A percentile compares a stretch with the other conserved stretches of the same genome.
These are phyloP conservation scores for Umbilicus rupestris DNA, from an alignment of 164 flowering plant species.

Conservation along the genomic window DNA sequence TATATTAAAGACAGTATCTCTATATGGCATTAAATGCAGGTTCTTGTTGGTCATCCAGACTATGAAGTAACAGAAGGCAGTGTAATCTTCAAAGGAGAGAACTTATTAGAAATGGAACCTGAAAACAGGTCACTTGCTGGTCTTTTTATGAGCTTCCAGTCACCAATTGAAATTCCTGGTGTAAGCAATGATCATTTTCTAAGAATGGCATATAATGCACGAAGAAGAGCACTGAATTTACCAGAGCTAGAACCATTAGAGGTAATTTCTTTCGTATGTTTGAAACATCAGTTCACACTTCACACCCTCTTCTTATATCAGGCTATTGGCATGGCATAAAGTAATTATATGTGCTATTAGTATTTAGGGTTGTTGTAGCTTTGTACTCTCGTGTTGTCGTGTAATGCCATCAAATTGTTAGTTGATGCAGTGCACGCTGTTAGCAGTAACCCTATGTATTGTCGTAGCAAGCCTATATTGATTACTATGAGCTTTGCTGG, in stretches of 20 bases:
- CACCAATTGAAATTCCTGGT: slow-evolving; percentile 93
- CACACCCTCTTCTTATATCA: background rate
- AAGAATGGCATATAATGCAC: slow-evolving; percentile 89
- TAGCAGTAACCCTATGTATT: background rate
- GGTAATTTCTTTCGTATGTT: slow-evolving; percentile 31
- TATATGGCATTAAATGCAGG: slow-evolving; percentile 33
- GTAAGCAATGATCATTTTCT: slow-evolving; percentile 79
- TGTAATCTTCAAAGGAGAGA: slow-evolving; percentile 73
- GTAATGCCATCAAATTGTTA: background rate
- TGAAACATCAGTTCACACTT: no score
- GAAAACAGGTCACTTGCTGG: slow-evolving; percentile 93
- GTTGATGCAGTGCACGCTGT: no score
- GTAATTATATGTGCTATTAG: background rate
- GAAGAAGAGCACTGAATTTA: slow-evolving; percentile 58
- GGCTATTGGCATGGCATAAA: background rate
- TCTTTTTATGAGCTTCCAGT: slow-evolving; percentile 91
- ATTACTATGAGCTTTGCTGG: background rate
- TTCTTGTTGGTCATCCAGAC: slow-evolving; percentile 98
- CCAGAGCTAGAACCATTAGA: slow-evolving; percentile 80
- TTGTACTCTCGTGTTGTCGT: background rate
- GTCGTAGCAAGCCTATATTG: background rate
- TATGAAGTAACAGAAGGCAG: slow-evolving; percentile 95
- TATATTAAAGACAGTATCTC: background rate
- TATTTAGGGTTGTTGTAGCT: background rate
- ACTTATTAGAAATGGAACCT: slow-evolving; percentile 86